Evolutionary conservation across 2,329 filamentous ascomycete genomes (phyloP), one percentile per base, ranked within the genome.

Genomic region (Cadophora sp.): DNA sequence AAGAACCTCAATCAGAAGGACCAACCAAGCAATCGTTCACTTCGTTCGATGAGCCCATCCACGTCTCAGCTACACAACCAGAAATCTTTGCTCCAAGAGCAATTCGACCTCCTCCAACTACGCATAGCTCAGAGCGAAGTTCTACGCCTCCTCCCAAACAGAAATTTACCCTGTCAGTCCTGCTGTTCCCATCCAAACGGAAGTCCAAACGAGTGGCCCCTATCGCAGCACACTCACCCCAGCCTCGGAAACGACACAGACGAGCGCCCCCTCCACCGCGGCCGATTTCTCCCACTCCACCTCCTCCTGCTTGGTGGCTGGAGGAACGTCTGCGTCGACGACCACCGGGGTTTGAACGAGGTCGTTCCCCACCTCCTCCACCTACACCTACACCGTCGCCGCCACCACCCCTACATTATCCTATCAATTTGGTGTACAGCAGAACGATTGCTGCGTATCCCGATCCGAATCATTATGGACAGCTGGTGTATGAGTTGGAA

Each of bases 241-340:
- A 58, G 14, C 36, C 55, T 24, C 55, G 55, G 18, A 58, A 58
- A 9, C 24, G 36, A 27, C 55, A 58, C 8, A 58, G 43, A n/a
- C 33, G 55, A 22, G 4, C 14, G 22, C 55, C 55, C 27, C 20
- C 20, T 3, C 33, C 55, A 41, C 55, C 55, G 22, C 55, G 55
- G 11, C 36, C 55, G 8, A n/a, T 24, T 4, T 58, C 55, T 43
- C 55, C 55, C 11, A 43, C 55, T 27, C 55, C 55, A 8, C 36
- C 33, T 41, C 55, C 55, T 5, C 55, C 55, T 7, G 36, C n/a
- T 6, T 58, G 55, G 55, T 58, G 55, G 55, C n/a, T 58, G 36
- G 36, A 58, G 27, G 55, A 58, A 18, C 55, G 55, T 9, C 20
- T 8, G 55, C 36, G 55, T 27, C 36, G 55, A 43, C n/a, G 55